A percentile compares a stretch with the other conserved stretches of the same genome.
These are phyloP conservation scores for Eustoma russellianum DNA, from an alignment of 257 asterid species.

Conservation along the genomic window DNA sequence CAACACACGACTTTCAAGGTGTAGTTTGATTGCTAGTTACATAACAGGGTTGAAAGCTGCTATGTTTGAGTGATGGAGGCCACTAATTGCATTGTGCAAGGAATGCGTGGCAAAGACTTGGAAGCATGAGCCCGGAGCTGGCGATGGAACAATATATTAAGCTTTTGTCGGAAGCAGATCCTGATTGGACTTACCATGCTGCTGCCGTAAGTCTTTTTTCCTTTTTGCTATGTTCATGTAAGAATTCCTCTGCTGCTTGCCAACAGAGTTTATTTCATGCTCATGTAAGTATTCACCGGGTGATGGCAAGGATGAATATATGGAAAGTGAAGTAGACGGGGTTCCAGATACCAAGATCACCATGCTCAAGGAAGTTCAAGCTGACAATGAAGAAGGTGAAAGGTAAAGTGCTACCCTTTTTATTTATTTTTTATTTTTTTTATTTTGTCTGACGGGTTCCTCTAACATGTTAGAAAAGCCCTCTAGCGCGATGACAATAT, in stretches of 20 bases:
- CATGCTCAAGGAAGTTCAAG: constrained; percentile 9
- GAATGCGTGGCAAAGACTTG: constrained; percentile 84
- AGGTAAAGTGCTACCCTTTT: constrained; percentile 22
- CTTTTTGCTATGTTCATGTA: neutral
- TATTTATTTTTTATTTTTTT: too few relatives aligned
- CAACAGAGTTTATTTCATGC: neutral
- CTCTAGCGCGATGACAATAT: too few relatives aligned
- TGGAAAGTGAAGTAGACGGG: constrained; percentile 12
- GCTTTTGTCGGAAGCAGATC: constrained; percentile 41
- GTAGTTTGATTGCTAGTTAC: constrained; percentile 73
- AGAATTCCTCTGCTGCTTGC: neutral
- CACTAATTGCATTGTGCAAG: constrained; percentile 84
- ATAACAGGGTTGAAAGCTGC: constrained; percentile 69
- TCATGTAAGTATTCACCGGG: constrained; percentile 19
- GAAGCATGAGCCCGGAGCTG: constrained; percentile 66
- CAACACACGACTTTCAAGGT: constrained; percentile 37
- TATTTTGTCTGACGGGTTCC: neutral
- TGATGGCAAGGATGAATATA: constrained; percentile 14
- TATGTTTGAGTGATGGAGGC: constrained; percentile 66
- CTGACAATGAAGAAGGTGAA: constrained; percentile 7
- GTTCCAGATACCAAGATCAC: constrained; percentile 7
- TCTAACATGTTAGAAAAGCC: neutral
- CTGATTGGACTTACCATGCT: constrained; percentile 35
- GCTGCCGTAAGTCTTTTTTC: constrained; percentile 35
- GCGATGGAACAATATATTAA: constrained; percentile 82